Base-by-base conservation (phyloP, 2,329 filamentous ascomycete genomes). In the Eurotiales sp. region DNA sequence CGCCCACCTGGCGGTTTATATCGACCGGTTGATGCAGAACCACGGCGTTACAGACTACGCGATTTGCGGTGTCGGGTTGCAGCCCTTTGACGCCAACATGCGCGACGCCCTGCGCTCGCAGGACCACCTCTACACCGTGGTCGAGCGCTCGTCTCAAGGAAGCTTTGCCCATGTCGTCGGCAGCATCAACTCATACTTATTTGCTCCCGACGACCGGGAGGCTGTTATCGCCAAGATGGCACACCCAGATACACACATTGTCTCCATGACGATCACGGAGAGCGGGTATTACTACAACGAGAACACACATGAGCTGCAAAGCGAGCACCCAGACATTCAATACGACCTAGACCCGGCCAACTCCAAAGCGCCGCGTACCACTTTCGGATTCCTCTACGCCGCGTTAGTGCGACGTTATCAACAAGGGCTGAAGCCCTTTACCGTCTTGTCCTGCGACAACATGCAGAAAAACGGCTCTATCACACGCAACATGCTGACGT, bases 251-350 rank as follows among this genome's bases (percentile, higher is more conserved):
- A 80, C 77, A 11, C 74, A 72, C 60, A 80, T 80, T 54, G 77
- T 80, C 27, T 80, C 77, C 14, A 61, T 80, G 62, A 80, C 77
- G 60, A 80, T 80, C 61, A 80, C 77, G 39, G 77, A 80, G 68
- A 77, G 73, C 59, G 77, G 77, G 55, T 80, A 80, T 73, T 80
- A 77, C 68, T 79, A 79, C 70, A 78, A 80, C 61, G 77, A 80
- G 61, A 78, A 80, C 70, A 76, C 77, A n/a, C 77, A 80, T 67
- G 64, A 79, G 67, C 69, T 80, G 52, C 64, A 73, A 55, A 62
- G 63, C 30, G 70, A 79, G 39, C 69, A 79, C 61, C 66, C 75
- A 8, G 76, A 79, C 58, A 79, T 80, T 46, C 69, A 72, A 58
- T 69, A 66, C 58, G 77, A 80, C 58, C 66, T 79, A 21, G 54